Conservation (phyloP, 495 filamentous ascomycete species). For the Elasticomyces elasticus region DNA sequence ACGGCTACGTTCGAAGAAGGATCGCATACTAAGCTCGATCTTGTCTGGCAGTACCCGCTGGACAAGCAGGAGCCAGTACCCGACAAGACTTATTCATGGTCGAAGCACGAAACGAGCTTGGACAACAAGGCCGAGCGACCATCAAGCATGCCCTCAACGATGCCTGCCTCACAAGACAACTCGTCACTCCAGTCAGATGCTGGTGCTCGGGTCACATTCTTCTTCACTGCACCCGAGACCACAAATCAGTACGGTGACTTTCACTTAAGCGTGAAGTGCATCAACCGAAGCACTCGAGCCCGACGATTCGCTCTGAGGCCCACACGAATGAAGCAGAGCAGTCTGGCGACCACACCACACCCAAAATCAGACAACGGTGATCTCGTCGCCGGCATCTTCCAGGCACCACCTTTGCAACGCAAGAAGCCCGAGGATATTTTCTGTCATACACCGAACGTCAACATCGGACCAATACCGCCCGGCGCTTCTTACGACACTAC, state of each 20-base stretch:
- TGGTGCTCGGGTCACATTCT: constrained; percentile 4
- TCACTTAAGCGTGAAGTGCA: constrained; percentile 9
- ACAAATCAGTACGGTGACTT: background rate
- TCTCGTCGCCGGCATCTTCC: background rate
- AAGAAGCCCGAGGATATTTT: constrained; percentile 55
- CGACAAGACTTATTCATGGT: constrained; percentile 9
- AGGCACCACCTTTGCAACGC: background rate
- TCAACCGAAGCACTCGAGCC: constrained; percentile 7
- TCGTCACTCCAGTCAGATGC: background rate
- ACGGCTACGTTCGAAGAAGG: constrained; percentile 1
- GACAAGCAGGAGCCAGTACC: background rate
- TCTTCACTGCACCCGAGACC: constrained; percentile 4
- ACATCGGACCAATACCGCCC: constrained; percentile 54
- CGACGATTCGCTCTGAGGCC: constrained; percentile 7
- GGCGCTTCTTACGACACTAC: constrained; percentile 72
- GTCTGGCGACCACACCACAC: background rate
- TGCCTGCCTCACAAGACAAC: too few relatives aligned
- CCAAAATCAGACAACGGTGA: constrained; percentile 1
- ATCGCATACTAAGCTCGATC: constrained; percentile 2
- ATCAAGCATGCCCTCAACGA: background rate
- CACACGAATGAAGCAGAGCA: background rate
- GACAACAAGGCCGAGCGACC: background rate
- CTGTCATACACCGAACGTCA: constrained; percentile 72
- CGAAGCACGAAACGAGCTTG: background rate
- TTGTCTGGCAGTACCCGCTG: constrained; percentile 3